phyloP scores from a whole-genome alignment of 805 yeast genomes.

The Metschnikowia rubicola region DNA sequence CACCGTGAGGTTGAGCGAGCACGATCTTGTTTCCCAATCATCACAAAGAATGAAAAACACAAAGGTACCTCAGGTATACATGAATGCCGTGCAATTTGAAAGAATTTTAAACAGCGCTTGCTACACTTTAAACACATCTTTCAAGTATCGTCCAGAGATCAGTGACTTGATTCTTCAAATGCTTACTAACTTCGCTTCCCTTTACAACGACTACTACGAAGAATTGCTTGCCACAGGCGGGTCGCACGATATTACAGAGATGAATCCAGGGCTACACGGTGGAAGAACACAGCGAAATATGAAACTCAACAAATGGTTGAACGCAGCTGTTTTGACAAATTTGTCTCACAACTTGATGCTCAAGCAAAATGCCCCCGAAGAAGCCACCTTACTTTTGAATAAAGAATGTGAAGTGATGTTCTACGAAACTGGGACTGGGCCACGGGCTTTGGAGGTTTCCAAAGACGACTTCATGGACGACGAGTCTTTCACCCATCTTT shows the following conservation, averaged over 20 bases:
- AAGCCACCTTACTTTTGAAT: slow-evolving; percentile 12
- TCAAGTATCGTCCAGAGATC: slow-evolving; percentile 55
- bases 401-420: slow-evolving; percentile 31
- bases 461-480: slow-evolving; percentile 55
- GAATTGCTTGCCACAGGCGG: slow-evolving; percentile 35
- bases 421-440: slow-evolving; percentile 13
- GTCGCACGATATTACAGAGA: slow-evolving; percentile 18
- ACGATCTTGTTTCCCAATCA: slow-evolving; percentile 1
- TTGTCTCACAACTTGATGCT: slow-evolving; percentile 15
- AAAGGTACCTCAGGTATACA: slow-evolving; percentile 23
- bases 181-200: slow-evolving; percentile 31
- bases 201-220: slow-evolving; percentile 32
- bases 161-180: slow-evolving; percentile 42
- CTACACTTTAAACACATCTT: slow-evolving; percentile 55
- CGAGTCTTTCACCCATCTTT: slow-evolving; percentile 47
- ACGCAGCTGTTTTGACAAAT: slow-evolving; percentile 27
- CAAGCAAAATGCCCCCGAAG: slow-evolving; percentile 1
- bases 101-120: slow-evolving; percentile 47
- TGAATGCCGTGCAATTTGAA: slow-evolving; percentile 46
- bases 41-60: slow-evolving; percentile 1
- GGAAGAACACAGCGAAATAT: slow-evolving; percentile 21
- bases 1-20: slow-evolving; percentile 5
- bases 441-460: slow-evolving; percentile 29
- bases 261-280: slow-evolving; percentile 9
- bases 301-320: slow-evolving; percentile 34